Base-by-base conservation (phyloP, 768 basidiomycete species). In the Boletus pseudopeckii region DNA sequence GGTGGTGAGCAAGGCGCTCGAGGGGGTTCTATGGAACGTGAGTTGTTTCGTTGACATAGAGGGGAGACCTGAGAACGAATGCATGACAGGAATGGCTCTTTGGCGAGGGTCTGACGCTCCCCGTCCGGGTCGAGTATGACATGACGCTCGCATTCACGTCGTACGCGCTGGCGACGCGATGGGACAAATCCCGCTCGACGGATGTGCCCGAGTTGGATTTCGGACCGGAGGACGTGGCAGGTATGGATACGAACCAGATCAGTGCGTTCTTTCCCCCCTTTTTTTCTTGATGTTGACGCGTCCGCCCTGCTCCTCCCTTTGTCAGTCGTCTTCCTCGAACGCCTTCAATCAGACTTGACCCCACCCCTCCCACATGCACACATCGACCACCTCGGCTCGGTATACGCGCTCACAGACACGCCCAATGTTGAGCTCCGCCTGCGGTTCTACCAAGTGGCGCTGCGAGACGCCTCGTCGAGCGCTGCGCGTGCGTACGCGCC, bases 321-420 rank as follows among this genome's bases (percentile, higher is more conserved):
- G 7, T 17, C 63, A 90, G 89, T 90, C 54, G 90, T 85, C 49
- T 94, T 96, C 77, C 80, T 96, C 42, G 88, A 94, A 68, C 82
- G 81, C 41, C 77, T 96, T 6, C 81, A 87, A 57, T 71, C 81
- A 2, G 43, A 44, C 0, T 2, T 3, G n/a, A 82, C 80, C 62
- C 37, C 71, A 0, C 67, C 86, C 0, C 77, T 93, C 17, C 89
- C 92, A 0, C 66, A 75, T 2, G 50, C 75, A 0, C 82, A 90
- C 60, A 61, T 91, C 38, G 63, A 68, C 6, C 78, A 81, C 60
- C 83, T 95, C 49, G 88, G 81, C 40, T 50, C 55, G 42, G 68
- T 64, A 18, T 92, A 73, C 79, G 56, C 56, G 10, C 64, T 82
- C 52, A 78, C 60, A 45, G 60, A 17, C 48, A 82, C 86, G 0